Base-by-base conservation (phyloP, 805 yeast genomes). In the Saccharomycopsis microspora region DNA sequence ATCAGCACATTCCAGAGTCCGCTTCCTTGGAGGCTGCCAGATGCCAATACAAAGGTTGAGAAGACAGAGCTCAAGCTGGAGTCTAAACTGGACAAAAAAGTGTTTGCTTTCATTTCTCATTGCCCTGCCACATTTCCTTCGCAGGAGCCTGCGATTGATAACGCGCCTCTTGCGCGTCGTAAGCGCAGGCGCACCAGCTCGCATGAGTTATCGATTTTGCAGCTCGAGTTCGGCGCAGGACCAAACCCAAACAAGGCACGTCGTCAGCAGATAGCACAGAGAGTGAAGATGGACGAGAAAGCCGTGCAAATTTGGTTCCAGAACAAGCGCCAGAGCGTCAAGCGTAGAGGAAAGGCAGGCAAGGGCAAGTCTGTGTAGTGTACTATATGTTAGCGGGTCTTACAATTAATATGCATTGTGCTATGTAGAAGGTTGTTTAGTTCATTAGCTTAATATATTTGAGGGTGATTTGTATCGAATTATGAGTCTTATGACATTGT, bases 281-380 rank as follows among this genome's bases (percentile, higher is more conserved):
- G 71, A 54, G 94, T 93, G 39, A 80, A 80, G 56, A 93, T 93
- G 97, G 78, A 90, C n/a, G 97, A 89, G 64, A 87, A 89, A 63
- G 96, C 97, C 1, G 95, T 93, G 35, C 98, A 93, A 67, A 87
- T 90, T 54, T 93, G 98, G 98, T 93, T 93, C 67, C 98, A 93
- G 67, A 93, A 93, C 65, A 85, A 80, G 64, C 77, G 98, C 64
- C 97, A 90, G 65, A 74, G 89, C 36, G 65, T 82, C 54, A 75
- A 88, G 58, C 19, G 19, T 19, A 19, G 19, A 19, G 19, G 19
- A 19, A 19, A 19, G 19, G 19, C 19, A 19, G 19, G 19, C 19
- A 19, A 19, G 19, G 19, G 19, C 19, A 19, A 19, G 19, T 19
- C 19, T 19, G 19, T 19, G 19, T 19, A 19, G 19, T 19, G 19